A percentile compares a stretch with the other conserved stretches of the same genome.
phyloP scores from a whole-genome alignment of 306 rosid genomes.

The Purshia tridentata region DNA sequence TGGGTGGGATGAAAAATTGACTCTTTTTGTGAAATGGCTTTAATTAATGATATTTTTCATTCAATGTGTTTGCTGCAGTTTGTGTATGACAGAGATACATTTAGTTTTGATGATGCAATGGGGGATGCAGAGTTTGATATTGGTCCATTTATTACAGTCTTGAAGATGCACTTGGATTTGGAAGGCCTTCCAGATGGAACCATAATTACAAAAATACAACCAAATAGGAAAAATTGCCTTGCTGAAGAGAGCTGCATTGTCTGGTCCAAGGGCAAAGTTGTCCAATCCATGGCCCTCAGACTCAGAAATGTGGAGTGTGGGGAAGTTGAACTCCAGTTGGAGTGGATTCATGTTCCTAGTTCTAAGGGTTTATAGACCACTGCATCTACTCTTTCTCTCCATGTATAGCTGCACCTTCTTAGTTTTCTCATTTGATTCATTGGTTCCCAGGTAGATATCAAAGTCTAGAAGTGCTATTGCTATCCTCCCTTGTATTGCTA shows the following conservation, averaged over 20 bases:
- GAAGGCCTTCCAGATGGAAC: slow-evolving; percentile 47
- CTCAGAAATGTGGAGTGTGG: slow-evolving; percentile 75
- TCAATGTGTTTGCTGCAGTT: neutral
- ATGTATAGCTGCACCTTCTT: too few species aligned
- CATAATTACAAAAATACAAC: slow-evolving; percentile 44
- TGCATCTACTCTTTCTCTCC: neutral
- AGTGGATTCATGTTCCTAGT: slow-evolving; percentile 66
- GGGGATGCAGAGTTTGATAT: slow-evolving; percentile 78
- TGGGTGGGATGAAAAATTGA: too few species aligned
- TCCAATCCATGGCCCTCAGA: slow-evolving; percentile 65
- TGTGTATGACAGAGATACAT: slow-evolving; percentile 72
- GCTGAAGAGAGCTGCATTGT: slow-evolving; percentile 68
- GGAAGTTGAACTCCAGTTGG: slow-evolving; percentile 67
- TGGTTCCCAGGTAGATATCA: neutral
- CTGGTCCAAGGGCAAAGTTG: slow-evolving; percentile 50
- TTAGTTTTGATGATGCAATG: slow-evolving; percentile 73
- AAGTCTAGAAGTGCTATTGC: neutral
- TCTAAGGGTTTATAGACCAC: slow-evolving; percentile 18
- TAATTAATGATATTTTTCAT: too few species aligned
- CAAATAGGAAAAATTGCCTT: slow-evolving; percentile 57
- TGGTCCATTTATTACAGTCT: slow-evolving; percentile 47
- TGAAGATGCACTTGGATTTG: slow-evolving; percentile 31
- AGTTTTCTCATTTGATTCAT: neutral
- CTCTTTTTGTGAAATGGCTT: too few species aligned
- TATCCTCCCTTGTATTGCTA: neutral